A percentile compares a stretch with the other conserved stretches of the same genome.
Conservation (phyloP, 1,284 basidiomycete genomes). For the Sporisorium exsertum region DNA sequence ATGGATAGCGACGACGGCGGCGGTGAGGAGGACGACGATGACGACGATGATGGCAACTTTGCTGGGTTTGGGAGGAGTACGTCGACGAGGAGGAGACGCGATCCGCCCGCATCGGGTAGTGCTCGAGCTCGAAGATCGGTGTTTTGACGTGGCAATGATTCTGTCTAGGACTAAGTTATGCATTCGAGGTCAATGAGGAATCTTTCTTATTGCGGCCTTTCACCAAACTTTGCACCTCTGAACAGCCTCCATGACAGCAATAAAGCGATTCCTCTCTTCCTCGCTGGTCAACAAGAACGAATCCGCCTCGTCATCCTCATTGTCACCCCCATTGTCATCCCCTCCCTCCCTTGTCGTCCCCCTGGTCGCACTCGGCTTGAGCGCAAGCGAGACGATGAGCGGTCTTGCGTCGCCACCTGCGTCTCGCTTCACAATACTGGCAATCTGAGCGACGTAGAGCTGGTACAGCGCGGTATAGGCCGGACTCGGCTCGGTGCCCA, state of each 20-base stretch:
- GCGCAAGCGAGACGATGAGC: slow-evolving; percentile 41
- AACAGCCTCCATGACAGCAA: slow-evolving; percentile 78
- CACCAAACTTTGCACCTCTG: slow-evolving; percentile 69
- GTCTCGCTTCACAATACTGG: slow-evolving; percentile 80
- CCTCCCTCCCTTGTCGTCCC: neutral
- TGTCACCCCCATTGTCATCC: slow-evolving; percentile 59
- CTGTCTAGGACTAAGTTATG: too few relatives aligned
- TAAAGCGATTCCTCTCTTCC: slow-evolving; percentile 76
- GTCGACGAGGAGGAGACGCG: slow-evolving; percentile 30
- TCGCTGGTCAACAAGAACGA: slow-evolving; percentile 71
- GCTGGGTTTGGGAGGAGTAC: slow-evolving; percentile 42
- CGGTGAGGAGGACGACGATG: slow-evolving; percentile 8
- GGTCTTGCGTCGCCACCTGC: slow-evolving; percentile 63
- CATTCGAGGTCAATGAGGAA: neutral
- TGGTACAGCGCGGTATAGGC: slow-evolving; percentile 80
- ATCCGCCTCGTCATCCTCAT: slow-evolving; percentile 62
- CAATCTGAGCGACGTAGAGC: slow-evolving; percentile 85
- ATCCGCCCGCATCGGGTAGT: slow-evolving; percentile 8
- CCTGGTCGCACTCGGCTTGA: slow-evolving; percentile 15
- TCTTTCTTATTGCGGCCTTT: slow-evolving; percentile 8
- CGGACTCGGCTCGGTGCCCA: slow-evolving; percentile 77
- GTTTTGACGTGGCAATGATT: slow-evolving; percentile 13
- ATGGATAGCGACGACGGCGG: slow-evolving; percentile 20
- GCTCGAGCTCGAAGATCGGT: slow-evolving; percentile 12
- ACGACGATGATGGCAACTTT: slow-evolving; percentile 45